These are phyloP conservation scores for Nymphaea thermarum DNA, from an alignment of 164 flowering plant species.

Conservation along the genomic window DNA sequence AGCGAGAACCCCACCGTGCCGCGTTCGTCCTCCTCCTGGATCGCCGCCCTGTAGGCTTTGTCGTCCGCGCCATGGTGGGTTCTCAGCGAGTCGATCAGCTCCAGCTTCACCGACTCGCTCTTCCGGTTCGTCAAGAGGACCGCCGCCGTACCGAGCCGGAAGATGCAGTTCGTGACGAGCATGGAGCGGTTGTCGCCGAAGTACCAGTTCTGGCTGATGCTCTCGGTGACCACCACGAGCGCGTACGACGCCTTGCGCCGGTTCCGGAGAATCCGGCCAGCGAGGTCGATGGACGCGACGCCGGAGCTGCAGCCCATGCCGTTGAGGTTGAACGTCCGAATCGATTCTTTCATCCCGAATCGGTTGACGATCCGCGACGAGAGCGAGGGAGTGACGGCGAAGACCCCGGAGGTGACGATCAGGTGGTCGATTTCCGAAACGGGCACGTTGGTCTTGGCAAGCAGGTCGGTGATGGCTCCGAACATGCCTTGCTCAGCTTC, in stretches of 20 bases:
- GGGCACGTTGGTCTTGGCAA: slow-evolving; percentile 21
- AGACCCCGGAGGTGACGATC: slow-evolving; percentile 36
- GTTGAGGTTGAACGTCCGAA: slow-evolving; percentile 34
- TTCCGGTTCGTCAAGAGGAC: slow-evolving; percentile 34
- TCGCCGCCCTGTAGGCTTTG: slow-evolving; percentile 29
- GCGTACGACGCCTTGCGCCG: slow-evolving; percentile 14
- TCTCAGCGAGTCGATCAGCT: slow-evolving; percentile 27
- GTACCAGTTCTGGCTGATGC: slow-evolving; percentile 50
- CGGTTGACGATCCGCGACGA: slow-evolving; percentile 32
- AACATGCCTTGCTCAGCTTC: slow-evolving; percentile 46
- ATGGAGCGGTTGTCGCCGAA: slow-evolving; percentile 41
- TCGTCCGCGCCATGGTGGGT: slow-evolving; percentile 60
- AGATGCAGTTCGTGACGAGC: slow-evolving; percentile 49
- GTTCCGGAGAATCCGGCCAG: slow-evolving; percentile 26
- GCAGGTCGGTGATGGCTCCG: slow-evolving; percentile 23
- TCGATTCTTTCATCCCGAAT: slow-evolving; percentile 24
- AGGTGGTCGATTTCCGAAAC: slow-evolving; percentile 21
- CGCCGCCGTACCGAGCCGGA: slow-evolving; percentile 50
- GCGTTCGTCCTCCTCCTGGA: slow-evolving; percentile 39
- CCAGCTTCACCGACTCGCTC: slow-evolving; percentile 20
- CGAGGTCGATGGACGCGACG: slow-evolving; percentile 31
- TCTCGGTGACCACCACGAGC: slow-evolving; percentile 43
- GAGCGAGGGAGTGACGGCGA: slow-evolving; percentile 37
- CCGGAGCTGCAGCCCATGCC: slow-evolving; percentile 71
- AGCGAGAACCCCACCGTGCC: slow-evolving; percentile 41